Base-by-base conservation (phyloP, 345 rosid species). In the Lepidium sativum region DNA sequence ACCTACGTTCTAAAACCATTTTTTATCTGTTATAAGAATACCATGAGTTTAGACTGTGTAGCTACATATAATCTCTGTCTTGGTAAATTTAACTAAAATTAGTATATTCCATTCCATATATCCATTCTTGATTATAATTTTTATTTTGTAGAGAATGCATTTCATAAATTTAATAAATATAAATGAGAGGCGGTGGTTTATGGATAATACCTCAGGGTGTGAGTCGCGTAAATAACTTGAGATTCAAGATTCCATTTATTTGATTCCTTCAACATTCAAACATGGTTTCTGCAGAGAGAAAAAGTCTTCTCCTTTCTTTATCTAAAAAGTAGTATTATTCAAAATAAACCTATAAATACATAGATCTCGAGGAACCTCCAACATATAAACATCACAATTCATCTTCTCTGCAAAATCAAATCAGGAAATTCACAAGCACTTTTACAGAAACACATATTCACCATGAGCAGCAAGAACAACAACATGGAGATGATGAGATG, bases 241-340 rank as follows among this genome's bases (percentile, higher is more conserved):
- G 44, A 48, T 32, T 63, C 38, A 63, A 63, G 75, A 63, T 56
- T 71, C 65, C 39, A 5, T 52, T 32, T 67, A 1, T 21, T 42
- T 49, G 50, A 49, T 72, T 57, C 76, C 71, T 63, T 71, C 58
- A 47, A 63, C 69, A 63, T 41, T 72, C 76, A 65, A 65, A 42
- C 35, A 58, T 65, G 67, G 71, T 72, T 63, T 29, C 71, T 16
- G 41, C 25, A 9, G 4, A 40, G n/a, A 50, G 32, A 49, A 14
- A 65, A 64, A 32, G 70, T 54, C 55, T 54, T 54, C 6, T 14
- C 10, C 5, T 45, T 54, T 70, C 43, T 44, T 54, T 63, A 21
- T 29, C 20, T 37, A 53, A 61, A 1, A 40, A 27, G 12, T n/a
- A n/a, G n/a, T 16, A 37, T 12, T 8, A 54, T 38, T 5, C 4